Base-by-base conservation (phyloP, 148 eudicot species). In the Drosera capensis region DNA sequence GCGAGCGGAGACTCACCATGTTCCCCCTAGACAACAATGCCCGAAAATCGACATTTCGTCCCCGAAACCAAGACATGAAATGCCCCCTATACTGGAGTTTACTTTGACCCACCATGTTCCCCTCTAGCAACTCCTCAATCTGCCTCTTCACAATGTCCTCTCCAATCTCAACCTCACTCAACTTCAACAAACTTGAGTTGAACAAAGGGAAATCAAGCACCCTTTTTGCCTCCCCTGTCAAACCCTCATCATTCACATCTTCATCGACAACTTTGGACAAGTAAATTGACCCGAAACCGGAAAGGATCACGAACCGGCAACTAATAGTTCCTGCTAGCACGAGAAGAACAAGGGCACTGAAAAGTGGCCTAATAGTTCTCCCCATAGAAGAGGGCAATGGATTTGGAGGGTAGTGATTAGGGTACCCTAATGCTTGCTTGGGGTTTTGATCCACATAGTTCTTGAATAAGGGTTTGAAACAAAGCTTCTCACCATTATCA, bases 111-210 rank as follows among this genome's bases (percentile, higher is more conserved):
- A 52, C 58, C 15, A 73, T 40, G 44, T 56, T 63, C 15, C 82
- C 82, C 25, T 74, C 76, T 37, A 76, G 15, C 50, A 87, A 39
- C 21, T 65, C 67, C 41, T 65, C 75, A 56, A 79, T 54, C 38
- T 82, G 78, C 14, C 48, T 52, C 59, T 61, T 71, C 51, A 74
- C 23, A 23, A 58, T 46, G n/a, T 36, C 42, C 20, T 73, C 93
- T 48, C 71, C 75, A n/a, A 43, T 20, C 23, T 86, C 87, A 43
- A 68, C n/a, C 12, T 67, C 64, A 24, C 93, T 84, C 17, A 70
- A 59, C 34, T 55, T 72, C 20, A 86, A 48, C 47, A 86, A 62
- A 12, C 80, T 81, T 21, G 63, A 68, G 47, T 86, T 78, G 22
- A 75, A 64, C 37, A 55, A 35, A 20, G 62, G 62, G 38, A 63